These are phyloP conservation scores for Hanseniaspora valbyensis DNA, from an alignment of 805 yeast genomes.

Conservation along the genomic window DNA sequence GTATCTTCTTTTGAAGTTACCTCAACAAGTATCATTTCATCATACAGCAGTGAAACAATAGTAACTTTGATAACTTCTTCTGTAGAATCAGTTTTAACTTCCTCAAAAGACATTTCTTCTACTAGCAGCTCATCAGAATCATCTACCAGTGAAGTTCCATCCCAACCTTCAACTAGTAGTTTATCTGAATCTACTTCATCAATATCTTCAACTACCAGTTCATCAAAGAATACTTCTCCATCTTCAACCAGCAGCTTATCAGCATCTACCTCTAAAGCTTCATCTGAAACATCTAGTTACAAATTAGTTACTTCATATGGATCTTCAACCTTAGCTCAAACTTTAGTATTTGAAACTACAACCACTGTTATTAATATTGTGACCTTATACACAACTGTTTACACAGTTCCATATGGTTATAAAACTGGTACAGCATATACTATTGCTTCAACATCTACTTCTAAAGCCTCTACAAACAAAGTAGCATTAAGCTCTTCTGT, in stretches of 20 bases:
- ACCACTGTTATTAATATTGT: background rate
- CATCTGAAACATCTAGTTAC: background rate
- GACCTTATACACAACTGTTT: conserved; percentile 2
- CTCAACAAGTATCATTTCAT: background rate
- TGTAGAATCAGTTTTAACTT: background rate
- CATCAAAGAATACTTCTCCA: background rate
- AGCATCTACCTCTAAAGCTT: background rate
- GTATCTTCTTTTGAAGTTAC: background rate
- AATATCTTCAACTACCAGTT: background rate
- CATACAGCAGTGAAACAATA: background rate
- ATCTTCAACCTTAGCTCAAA: conserved; percentile 6
- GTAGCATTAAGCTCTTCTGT: background rate
- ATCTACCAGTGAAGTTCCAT: background rate
- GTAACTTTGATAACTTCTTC: background rate
- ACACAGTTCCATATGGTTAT: background rate
- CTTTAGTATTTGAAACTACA: background rate
- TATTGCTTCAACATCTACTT: background rate
- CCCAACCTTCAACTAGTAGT: background rate
- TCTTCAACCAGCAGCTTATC: background rate
- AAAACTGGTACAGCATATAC: background rate
- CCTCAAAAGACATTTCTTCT: background rate
- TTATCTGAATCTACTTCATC: background rate
- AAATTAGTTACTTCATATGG: conserved; percentile 5
- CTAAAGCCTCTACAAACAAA: background rate
- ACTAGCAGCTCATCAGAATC: background rate